phyloP scores from a whole-genome alignment of 1,284 basidiomycete species.

The Ustilago tritici region DNA sequence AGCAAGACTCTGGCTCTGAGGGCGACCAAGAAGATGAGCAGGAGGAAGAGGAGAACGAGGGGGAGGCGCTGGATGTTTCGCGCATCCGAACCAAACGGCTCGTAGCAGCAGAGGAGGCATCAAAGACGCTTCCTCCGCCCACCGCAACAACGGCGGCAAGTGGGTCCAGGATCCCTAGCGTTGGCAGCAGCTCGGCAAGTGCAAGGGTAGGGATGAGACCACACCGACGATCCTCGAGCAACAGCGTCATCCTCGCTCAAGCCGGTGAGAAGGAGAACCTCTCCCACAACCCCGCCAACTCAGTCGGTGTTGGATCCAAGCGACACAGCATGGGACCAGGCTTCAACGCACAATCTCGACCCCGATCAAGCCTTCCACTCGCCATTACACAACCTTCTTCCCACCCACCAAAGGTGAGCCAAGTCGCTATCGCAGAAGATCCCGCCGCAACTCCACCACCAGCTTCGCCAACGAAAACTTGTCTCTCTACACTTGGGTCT shows the following conservation, averaged over 20 bases:
- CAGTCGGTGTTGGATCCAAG: not conserved
- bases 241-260: not conserved
- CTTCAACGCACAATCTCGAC: slow-evolving; percentile 1
- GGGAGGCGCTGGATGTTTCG: slow-evolving; percentile 37
- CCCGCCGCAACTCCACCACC: not conserved
- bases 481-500: slow-evolving; percentile 22
- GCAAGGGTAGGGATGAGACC: not conserved
- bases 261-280: slow-evolving; percentile 34
- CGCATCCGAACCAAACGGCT: slow-evolving; percentile 26
- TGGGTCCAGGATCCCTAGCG: slow-evolving; percentile 29
- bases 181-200: slow-evolving; percentile 8
- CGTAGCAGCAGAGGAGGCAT: not conserved
- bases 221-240: slow-evolving; percentile 17
- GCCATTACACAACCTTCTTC: slow-evolving; percentile 15
- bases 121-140: not conserved
- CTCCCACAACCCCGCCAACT: not conserved
- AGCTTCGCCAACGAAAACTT: slow-evolving; percentile 17
- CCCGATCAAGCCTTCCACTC: slow-evolving; percentile 31
- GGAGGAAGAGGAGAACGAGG: slow-evolving; percentile 10
- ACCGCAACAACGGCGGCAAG: not conserved
- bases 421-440: not conserved
- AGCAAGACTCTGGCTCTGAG: not conserved
- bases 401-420: slow-evolving; percentile 1
- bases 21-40: slow-evolving; percentile 4
- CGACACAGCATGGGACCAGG: slow-evolving; percentile 16